Evolutionary conservation across 2,329 filamentous ascomycete genomes (phyloP).

Genomic region (Cercospora sojina): DNA sequence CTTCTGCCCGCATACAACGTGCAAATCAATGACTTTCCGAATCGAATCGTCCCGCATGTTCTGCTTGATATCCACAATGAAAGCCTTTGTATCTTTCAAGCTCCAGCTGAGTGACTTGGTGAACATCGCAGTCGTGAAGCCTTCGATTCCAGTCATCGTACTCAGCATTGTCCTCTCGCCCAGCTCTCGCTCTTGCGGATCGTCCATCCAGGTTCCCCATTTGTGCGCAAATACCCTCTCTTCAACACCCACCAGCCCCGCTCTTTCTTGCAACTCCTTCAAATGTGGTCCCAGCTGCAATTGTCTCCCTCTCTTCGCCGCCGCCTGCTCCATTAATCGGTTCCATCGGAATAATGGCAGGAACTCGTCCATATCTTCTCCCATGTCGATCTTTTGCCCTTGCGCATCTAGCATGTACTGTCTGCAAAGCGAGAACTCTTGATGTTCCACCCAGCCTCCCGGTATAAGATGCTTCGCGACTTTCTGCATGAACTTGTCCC

Average conservation of each 20-base stretch:
- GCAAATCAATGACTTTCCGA: slow-evolving; percentile 25
- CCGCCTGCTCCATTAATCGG: slow-evolving; percentile 25
- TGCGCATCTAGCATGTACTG: slow-evolving; percentile 23
- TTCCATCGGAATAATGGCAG: slow-evolving; percentile 24
- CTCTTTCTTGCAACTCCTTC: slow-evolving; percentile 15
- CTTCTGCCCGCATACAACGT: slow-evolving; percentile 26
- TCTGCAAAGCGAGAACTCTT: slow-evolving; percentile 32
- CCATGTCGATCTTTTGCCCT: slow-evolving; percentile 17
- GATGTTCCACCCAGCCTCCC: slow-evolving; percentile 38
- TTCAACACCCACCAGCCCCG: slow-evolving; percentile 14
- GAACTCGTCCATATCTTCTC: slow-evolving; percentile 15
- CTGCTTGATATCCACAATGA: slow-evolving; percentile 21
- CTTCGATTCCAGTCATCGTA: slow-evolving; percentile 34
- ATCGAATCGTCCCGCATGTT: slow-evolving; percentile 24
- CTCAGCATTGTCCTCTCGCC: slow-evolving; percentile 30
- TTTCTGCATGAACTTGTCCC: slow-evolving; percentile 25
- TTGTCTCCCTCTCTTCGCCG: slow-evolving; percentile 20
- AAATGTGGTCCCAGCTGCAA: slow-evolving; percentile 26
- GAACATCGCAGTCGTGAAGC: slow-evolving; percentile 33
- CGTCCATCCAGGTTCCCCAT: slow-evolving; percentile 25
- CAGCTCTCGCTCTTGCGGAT: slow-evolving; percentile 24
- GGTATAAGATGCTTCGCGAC: slow-evolving; percentile 29
- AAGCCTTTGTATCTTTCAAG: slow-evolving; percentile 29
- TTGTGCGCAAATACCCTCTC: slow-evolving; percentile 23
- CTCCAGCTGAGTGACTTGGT: slow-evolving; percentile 32